Evolutionary conservation across 768 basidiomycete species (phyloP).

Genomic region (Mycena polygramma): DNA sequence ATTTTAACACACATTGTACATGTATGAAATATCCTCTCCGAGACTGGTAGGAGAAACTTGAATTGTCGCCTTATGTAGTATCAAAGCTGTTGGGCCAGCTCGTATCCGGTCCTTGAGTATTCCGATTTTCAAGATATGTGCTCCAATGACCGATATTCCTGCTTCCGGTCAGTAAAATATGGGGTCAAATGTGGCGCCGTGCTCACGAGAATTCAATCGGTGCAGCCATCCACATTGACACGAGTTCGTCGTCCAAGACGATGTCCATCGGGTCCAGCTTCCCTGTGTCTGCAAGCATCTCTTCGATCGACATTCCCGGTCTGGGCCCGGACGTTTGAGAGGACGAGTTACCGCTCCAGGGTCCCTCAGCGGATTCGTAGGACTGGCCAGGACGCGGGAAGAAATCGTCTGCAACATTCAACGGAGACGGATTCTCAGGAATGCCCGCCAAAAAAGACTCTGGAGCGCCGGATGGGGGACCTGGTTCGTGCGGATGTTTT

Average conservation of each 20-base stretch:
- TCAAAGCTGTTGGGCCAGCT: neutral
- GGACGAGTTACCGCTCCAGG: neutral
- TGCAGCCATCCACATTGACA: constrained; percentile 31
- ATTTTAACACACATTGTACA: too few species aligned
- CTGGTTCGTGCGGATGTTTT: constrained; percentile 3
- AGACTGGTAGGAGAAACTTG: too few species aligned
- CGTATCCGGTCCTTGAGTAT: neutral
- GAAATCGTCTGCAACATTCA: neutral
- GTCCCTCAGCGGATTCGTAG: neutral
- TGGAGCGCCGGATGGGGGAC: neutral
- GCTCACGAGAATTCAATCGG: constrained; percentile 19
- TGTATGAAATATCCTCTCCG: too few species aligned
- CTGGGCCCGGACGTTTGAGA: neutral
- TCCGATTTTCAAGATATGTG: constrained; percentile 4
- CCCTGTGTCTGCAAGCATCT: constrained; percentile 19
- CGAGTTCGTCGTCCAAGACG: constrained; percentile 27
- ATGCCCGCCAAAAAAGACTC: neutral
- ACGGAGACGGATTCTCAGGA: neutral
- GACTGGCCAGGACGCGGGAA: neutral
- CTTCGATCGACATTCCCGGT: constrained; percentile 5
- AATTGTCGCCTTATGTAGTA: too few species aligned
- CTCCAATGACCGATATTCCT: constrained; percentile 15
- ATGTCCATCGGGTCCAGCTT: neutral
- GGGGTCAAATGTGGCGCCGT: too few species aligned
- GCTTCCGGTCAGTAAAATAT: neutral